Conservation (phyloP, 371 early-diverging fungal genomes). For the Saksenaea oblongispora region DNA sequence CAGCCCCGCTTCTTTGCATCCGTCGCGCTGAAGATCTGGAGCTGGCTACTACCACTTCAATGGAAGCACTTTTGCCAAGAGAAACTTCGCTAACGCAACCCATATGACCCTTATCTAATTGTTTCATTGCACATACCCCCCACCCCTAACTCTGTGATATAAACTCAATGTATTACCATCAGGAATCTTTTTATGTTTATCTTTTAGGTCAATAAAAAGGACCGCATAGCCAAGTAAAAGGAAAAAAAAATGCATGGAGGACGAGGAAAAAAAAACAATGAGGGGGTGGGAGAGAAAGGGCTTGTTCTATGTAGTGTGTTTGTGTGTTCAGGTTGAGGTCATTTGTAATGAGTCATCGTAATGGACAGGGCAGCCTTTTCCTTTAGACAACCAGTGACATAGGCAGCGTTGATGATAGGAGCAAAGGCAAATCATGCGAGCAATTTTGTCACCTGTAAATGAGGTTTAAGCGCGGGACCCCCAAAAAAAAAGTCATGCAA, state of each 20-base stretch:
- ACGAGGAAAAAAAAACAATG: not conserved
- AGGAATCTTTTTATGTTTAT: not conserved
- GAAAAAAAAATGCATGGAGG: not conserved
- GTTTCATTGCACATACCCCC: not conserved
- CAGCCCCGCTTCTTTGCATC: conserved; percentile 42
- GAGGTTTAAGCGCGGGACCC: not conserved
- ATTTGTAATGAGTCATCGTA: conserved; percentile 23
- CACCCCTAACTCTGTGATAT: not conserved
- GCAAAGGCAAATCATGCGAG: conserved; percentile 85
- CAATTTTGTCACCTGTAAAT: conserved; percentile 63
- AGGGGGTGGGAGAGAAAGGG: not conserved
- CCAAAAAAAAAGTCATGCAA: not conserved
- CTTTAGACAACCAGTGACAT: conserved; percentile 69
- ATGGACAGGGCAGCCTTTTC: conserved; percentile 78
- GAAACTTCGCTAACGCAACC: not conserved
- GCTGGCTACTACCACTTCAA: conserved; percentile 21
- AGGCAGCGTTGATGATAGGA: conserved; percentile 84
- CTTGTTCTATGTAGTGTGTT: not conserved
- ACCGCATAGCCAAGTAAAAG: not conserved
- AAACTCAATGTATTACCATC: not conserved
- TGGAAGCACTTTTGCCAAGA: not conserved
- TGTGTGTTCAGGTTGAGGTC: conserved; percentile 16
- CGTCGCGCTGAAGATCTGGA: conserved; percentile 40
- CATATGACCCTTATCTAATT: not conserved
- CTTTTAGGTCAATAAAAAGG: not conserved